These are phyloP conservation scores for Tephrocybe rancida DNA, from an alignment of 768 basidiomycete species.

Conservation along the genomic window DNA sequence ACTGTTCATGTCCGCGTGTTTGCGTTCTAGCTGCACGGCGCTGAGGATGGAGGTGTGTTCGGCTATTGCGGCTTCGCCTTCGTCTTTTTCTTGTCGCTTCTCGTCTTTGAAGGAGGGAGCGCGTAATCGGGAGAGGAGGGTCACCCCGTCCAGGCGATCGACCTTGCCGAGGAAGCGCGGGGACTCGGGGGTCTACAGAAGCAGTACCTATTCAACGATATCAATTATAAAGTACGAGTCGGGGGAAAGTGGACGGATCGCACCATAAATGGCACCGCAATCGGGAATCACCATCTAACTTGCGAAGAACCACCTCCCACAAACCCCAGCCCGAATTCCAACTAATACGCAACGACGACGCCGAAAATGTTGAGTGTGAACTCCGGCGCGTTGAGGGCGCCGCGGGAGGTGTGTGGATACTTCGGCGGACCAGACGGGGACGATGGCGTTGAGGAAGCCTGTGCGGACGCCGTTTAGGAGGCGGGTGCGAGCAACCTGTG, in stretches of 20 bases:
- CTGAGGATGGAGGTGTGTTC: slow-evolving; percentile 42
- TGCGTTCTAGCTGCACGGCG: slow-evolving; percentile 38
- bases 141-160: slow-evolving; percentile 38
- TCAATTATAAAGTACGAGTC: neutral
- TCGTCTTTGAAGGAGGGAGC: slow-evolving; percentile 22
- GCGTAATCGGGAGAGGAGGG: slow-evolving; percentile 35
- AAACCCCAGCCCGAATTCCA: slow-evolving; percentile 46
- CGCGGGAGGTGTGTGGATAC: slow-evolving; percentile 47
- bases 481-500: slow-evolving; percentile 47
- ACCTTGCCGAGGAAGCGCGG: slow-evolving; percentile 41
- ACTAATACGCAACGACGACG: slow-evolving; percentile 47
- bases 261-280: slow-evolving; percentile 49
- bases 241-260: neutral
- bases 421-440: slow-evolving; percentile 48
- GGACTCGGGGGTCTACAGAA: slow-evolving; percentile 43
- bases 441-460: slow-evolving; percentile 44
- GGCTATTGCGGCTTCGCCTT: slow-evolving; percentile 22
- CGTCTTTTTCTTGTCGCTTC: slow-evolving; percentile 14
- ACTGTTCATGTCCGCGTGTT: slow-evolving; percentile 38
- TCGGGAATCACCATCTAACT: slow-evolving; percentile 40
- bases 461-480: slow-evolving; percentile 47
- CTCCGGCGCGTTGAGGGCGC: slow-evolving; percentile 45
- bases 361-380: slow-evolving; percentile 44
- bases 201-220: slow-evolving; percentile 17
- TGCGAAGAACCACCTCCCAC: slow-evolving; percentile 43